Percentiles rank a stretch among this genome's conserved stretches.
These are phyloP conservation scores for Tetracentron sinense DNA, from an alignment of 164 flowering plant species.

Conservation along the genomic window DNA sequence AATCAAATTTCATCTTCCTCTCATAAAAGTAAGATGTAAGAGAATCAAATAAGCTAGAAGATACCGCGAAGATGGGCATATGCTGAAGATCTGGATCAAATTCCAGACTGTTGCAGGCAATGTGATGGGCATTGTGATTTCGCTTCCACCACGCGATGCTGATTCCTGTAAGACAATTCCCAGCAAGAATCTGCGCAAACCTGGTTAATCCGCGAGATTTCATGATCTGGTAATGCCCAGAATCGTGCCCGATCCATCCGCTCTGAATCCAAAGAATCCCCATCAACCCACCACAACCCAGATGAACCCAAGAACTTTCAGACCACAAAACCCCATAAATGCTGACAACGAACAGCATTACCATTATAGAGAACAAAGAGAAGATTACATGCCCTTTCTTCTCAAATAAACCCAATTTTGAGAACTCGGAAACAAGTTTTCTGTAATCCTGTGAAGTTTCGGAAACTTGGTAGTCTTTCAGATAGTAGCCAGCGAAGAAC, in stretches of 20 bases:
- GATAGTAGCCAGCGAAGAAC: conserved; percentile 49
- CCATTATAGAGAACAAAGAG: conserved; percentile 20
- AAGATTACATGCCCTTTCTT: conserved; percentile 52
- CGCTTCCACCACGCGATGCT: conserved; percentile 82
- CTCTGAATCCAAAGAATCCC: conserved; percentile 56
- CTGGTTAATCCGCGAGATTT: conserved; percentile 27
- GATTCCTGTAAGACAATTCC: conserved; percentile 59
- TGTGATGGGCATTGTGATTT: conserved; percentile 68
- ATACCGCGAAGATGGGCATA: conserved; percentile 58
- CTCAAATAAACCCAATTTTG: conserved; percentile 61
- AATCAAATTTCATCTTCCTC: conserved; percentile 43
- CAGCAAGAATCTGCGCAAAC: conserved; percentile 40
- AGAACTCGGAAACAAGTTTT: conserved; percentile 41
- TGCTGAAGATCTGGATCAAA: conserved; percentile 63
- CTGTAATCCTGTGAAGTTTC: conserved; percentile 75
- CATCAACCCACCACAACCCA: conserved; percentile 39
- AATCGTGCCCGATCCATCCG: conserved; percentile 61
- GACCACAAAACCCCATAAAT: conserved; percentile 40
- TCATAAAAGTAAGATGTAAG: conserved; percentile 46
- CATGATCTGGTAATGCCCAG: conserved; percentile 60
- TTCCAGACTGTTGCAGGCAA: conserved; percentile 52
- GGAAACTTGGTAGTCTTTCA: conserved; percentile 50
- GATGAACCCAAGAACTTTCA: conserved; percentile 29
- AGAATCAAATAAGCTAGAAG: conserved; percentile 39
- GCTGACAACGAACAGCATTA: conserved; percentile 22